Base-by-base conservation (phyloP, 805 yeast species). In the Starmerella bombicola region DNA sequence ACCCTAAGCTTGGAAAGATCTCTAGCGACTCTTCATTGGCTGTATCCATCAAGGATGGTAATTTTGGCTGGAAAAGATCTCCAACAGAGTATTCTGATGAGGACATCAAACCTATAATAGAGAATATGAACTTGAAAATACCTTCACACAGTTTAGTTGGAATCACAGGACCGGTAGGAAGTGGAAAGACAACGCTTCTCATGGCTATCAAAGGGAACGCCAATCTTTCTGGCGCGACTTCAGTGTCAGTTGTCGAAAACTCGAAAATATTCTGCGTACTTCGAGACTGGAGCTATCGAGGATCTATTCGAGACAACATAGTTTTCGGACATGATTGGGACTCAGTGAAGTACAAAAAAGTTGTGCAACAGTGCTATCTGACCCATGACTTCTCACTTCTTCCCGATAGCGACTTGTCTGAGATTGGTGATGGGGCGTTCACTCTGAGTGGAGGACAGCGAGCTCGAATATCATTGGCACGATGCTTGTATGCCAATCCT, bases 391-490 rank as follows among this genome's bases (percentile, higher is more conserved):
- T 86, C 47, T 71, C 70, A 23, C 70, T 74, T 15, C 67, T 86
- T 42, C 80, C 93, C 3, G 80, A 81, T 57, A 94, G 94, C 41
- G 96, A 86, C 59, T 66, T 67, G 39, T 86, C 96, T 4, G 72
- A 80, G 52, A 95, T 86, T 45, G 96, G 96, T 51, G 96, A 86
- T 63, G 86, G 85, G 62, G 96, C 95, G 51, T 82, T 85, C 39
- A 80, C 94, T 13, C 65, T 86, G 41, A 80, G 93, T 30, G 96
- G 96, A 40, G 96, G 96, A 30, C 95, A 86, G 60, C 83, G 85
- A 66, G 95, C 95, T 0, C 74, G 96, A 59, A 67, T 86, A 29
- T 77, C 93, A 0, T 69, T 86, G 40, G 96, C 96, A 0, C 73
- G 96, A 58, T 95, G 96, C 13, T 93, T 86, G 8, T 86, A 86